phyloP scores from a whole-genome alignment of 257 asterid species.

The Leptodermis oblonga region DNA sequence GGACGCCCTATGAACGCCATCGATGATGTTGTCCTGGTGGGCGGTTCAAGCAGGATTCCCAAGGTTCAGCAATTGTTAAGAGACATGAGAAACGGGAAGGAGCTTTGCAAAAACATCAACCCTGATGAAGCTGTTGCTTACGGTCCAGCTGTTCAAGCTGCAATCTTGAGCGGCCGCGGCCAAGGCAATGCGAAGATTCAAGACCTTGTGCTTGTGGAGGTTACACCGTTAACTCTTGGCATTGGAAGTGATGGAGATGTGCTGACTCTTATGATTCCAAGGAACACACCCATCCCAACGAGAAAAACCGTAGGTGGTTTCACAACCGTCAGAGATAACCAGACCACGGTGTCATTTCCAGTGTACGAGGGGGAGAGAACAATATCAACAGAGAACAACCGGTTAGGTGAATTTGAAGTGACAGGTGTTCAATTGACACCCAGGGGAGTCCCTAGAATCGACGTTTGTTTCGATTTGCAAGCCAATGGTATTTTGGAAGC shows the following conservation, averaged over 20 bases:
- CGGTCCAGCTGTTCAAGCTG: background rate
- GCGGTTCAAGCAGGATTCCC: background rate
- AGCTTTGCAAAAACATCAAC: background rate
- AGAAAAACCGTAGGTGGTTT: background rate
- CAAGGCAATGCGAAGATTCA: background rate
- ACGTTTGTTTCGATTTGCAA: background rate
- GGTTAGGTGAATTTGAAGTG: background rate
- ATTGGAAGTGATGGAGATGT: background rate
- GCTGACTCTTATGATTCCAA: background rate
- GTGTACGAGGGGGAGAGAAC: background rate
- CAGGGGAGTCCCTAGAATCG: background rate
- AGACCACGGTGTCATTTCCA: background rate
- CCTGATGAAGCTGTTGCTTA: slow-evolving; percentile 3
- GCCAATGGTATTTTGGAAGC: background rate
- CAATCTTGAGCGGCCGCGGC: background rate
- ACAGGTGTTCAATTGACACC: background rate
- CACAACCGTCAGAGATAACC: background rate
- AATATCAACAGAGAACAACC: background rate
- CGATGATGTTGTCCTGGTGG: background rate
- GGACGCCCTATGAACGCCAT: background rate
- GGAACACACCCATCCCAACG: background rate
- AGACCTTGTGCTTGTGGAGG: background rate
- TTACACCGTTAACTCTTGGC: background rate
- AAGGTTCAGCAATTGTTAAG: background rate
- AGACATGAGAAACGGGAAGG: background rate